Percentiles rank a stretch among this genome's conserved stretches.
These are phyloP conservation scores for Cornus florida DNA, from an alignment of 148 eudicot species.

Conservation along the genomic window DNA sequence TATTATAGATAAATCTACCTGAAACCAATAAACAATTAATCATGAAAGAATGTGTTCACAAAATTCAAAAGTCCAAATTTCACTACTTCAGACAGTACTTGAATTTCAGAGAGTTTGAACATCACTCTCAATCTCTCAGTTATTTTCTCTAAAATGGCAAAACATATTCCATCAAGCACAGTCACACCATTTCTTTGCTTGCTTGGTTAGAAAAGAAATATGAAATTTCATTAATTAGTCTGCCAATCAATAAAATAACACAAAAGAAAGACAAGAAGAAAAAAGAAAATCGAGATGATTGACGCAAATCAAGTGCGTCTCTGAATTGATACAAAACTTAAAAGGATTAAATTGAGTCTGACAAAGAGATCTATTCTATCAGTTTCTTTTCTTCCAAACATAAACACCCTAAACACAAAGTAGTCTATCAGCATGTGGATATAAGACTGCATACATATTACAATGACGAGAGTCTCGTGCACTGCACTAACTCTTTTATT, in stretches of 20 bases:
- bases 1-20: background rate
- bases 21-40: background rate
- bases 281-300: slow-evolving; percentile 3
- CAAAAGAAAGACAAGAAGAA: background rate
- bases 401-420: background rate
- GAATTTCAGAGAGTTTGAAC: background rate
- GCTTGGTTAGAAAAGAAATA: background rate
- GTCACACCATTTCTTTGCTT: no score
- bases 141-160: no score
- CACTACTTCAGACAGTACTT: background rate
- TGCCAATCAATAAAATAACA: background rate
- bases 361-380: slow-evolving; percentile 4
- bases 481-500: no score
- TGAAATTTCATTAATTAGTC: background rate
- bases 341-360: slow-evolving; percentile 11
- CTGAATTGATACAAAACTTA: slow-evolving; percentile 10
- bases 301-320: slow-evolving; percentile 14
- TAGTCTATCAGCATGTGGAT: no score
- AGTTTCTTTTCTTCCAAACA: background rate
- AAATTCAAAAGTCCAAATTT: background rate
- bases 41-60: background rate
- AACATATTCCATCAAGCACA: no score
- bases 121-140: slow-evolving; percentile 9
- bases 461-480: no score
- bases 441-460: no score